A percentile compares a stretch with the other conserved stretches of the same genome.
These are phyloP conservation scores for Tuber aestivum DNA, from an alignment of 495 filamentous ascomycete species.

Conservation along the genomic window DNA sequence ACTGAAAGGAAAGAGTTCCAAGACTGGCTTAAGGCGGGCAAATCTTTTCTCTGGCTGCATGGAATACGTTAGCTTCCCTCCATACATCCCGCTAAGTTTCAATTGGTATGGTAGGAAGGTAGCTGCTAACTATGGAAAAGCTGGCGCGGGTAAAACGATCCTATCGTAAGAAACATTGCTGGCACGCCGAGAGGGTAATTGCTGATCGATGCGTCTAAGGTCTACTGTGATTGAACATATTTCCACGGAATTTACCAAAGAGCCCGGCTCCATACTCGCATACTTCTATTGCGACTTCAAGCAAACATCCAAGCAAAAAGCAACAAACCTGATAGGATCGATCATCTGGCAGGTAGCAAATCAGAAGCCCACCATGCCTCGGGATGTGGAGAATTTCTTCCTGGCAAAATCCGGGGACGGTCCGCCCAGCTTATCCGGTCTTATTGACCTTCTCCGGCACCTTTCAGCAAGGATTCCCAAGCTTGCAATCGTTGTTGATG, in stretches of 20 bases:
- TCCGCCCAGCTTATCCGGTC: not conserved
- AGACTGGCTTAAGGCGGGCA: slow-evolving; percentile 10
- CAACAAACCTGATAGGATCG: slow-evolving; percentile 27
- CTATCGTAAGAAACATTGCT: slow-evolving; percentile 33
- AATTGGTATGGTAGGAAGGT: slow-evolving; percentile 8
- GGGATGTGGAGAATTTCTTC: not conserved
- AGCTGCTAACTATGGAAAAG: slow-evolving; percentile 16
- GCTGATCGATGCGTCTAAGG: not conserved
- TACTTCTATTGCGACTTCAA: slow-evolving; percentile 45
- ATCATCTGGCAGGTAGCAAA: slow-evolving; percentile 36
- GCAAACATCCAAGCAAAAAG: slow-evolving; percentile 34
- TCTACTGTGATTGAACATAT: slow-evolving; percentile 13
- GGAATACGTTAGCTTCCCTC: slow-evolving; percentile 21
- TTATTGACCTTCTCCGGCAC: not conserved
- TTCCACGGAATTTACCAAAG: not conserved
- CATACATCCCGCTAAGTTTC: not conserved
- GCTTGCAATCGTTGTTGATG: slow-evolving; percentile 15
- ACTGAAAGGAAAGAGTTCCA: slow-evolving; percentile 3
- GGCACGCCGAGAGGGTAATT: not conserved
- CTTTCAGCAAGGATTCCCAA: slow-evolving; percentile 4
- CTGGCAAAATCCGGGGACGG: not conserved
- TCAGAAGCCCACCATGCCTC: not conserved
- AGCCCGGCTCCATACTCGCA: slow-evolving; percentile 26
- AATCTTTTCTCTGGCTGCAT: slow-evolving; percentile 21
- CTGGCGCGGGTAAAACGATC: slow-evolving; percentile 43